Conservation (phyloP, 2,329 filamentous ascomycete genomes). For the Stagonosporopsis rhizophila region DNA sequence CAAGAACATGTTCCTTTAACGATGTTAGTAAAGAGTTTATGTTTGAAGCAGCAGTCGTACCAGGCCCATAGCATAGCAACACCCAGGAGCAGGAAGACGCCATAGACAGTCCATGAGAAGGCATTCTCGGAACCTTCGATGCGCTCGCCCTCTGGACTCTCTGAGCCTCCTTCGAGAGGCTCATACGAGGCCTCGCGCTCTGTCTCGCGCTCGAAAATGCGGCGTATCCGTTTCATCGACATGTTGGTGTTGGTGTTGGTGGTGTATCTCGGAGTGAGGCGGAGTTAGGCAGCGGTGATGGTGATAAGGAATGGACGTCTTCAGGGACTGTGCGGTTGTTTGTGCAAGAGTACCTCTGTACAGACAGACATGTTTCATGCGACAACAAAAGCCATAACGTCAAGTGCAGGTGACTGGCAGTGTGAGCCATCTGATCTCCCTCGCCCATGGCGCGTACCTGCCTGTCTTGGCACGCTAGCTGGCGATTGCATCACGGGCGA, state of each 20-base stretch:
- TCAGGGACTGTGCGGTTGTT: slow-evolving; percentile 2
- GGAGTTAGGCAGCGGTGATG: slow-evolving; percentile 13
- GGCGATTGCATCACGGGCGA: slow-evolving; percentile 11
- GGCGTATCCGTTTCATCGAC: slow-evolving; percentile 47
- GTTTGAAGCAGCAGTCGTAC: slow-evolving; percentile 58
- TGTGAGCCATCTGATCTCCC: slow-evolving; percentile 11
- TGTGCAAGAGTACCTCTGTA: neutral
- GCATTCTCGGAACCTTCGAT: slow-evolving; percentile 35
- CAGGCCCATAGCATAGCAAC: slow-evolving; percentile 98
- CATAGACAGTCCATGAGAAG: slow-evolving; percentile 89
- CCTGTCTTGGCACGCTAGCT: slow-evolving; percentile 10
- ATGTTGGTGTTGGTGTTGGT: slow-evolving; percentile 6
- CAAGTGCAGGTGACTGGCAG: slow-evolving; percentile 24
- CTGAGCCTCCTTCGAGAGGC: slow-evolving; percentile 48
- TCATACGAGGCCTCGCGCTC: slow-evolving; percentile 42
- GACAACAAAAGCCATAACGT: slow-evolving; percentile 18
- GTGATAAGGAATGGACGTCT: slow-evolving; percentile 20
- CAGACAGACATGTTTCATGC: slow-evolving; percentile 34
- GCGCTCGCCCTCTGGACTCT: slow-evolving; percentile 43
- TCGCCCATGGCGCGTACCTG: slow-evolving; percentile 11
- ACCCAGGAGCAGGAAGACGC: slow-evolving; percentile 83
- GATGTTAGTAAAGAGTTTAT: slow-evolving; percentile 13
- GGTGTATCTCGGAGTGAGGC: slow-evolving; percentile 6
- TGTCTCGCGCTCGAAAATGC: slow-evolving; percentile 39
- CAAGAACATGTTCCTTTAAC: slow-evolving; percentile 94